Evolutionary conservation across 2,329 filamentous ascomycete genomes (phyloP).

Genomic region (Zalaria obscura): DNA sequence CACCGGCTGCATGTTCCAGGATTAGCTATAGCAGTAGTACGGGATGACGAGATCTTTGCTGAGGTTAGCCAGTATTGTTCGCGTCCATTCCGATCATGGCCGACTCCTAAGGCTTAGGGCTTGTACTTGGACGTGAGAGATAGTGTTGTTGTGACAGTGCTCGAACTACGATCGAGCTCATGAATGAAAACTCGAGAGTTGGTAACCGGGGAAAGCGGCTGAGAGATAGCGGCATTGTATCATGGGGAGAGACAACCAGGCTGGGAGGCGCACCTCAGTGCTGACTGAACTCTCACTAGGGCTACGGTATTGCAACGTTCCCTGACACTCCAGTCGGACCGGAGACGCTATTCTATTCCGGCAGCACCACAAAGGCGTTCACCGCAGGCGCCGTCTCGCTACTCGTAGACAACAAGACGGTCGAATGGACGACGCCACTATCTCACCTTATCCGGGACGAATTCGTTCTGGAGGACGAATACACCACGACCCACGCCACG

Average conservation of each 20-base stretch:
- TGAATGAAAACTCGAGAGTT: not conserved
- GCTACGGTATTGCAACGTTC: conserved; percentile 10
- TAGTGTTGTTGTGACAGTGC: too few relatives aligned
- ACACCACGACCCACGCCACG: conserved; percentile 14
- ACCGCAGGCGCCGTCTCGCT: conserved; percentile 12
- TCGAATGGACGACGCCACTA: conserved; percentile 20
- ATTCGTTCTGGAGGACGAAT: conserved; percentile 19
- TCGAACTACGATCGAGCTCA: too few relatives aligned
- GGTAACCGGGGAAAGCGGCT: not conserved
- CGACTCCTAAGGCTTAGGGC: too few relatives aligned
- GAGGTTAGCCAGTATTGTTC: conserved; percentile 5
- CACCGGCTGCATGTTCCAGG: conserved; percentile 7
- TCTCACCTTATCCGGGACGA: conserved; percentile 20
- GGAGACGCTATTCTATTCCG: conserved; percentile 14
- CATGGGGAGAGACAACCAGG: too few relatives aligned
- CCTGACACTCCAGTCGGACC: conserved; percentile 8
- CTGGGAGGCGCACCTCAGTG: too few relatives aligned
- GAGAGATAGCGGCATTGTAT: too few relatives aligned
- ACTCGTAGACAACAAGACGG: conserved; percentile 14
- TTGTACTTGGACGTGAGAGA: too few relatives aligned
- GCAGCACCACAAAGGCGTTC: conserved; percentile 18
- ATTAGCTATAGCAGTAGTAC: conserved; percentile 8
- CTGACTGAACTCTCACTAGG: conserved; percentile 2
- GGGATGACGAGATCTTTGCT: conserved; percentile 7
- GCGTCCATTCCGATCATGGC: not conserved